A percentile compares a stretch with the other conserved stretches of the same genome.
phyloP scores from a whole-genome alignment of 768 basidiomycete species.

The Leccinellum albellum region DNA sequence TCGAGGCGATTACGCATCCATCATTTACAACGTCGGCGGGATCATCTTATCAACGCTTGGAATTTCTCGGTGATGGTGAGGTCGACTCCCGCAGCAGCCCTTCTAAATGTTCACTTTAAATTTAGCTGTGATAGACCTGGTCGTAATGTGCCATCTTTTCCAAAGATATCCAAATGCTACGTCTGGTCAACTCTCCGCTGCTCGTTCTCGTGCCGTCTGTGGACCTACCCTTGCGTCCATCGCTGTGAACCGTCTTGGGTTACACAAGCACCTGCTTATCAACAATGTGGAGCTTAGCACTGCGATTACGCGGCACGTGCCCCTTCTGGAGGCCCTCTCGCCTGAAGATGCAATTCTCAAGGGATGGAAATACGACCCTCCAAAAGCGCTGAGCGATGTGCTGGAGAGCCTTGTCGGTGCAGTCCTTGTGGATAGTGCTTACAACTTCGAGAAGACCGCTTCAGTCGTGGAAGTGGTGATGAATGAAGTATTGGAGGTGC shows the following conservation, averaged over 20 bases:
- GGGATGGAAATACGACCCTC: slow-evolving; percentile 82
- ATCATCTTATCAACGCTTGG: slow-evolving; percentile 79
- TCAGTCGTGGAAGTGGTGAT: slow-evolving; percentile 60
- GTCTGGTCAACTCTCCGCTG: slow-evolving; percentile 72
- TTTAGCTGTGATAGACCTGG: slow-evolving; percentile 67
- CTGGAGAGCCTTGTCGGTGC: slow-evolving; percentile 85
- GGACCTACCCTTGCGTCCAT: slow-evolving; percentile 68
- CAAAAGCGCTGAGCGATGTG: slow-evolving; percentile 81
- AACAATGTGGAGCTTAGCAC: slow-evolving; percentile 65
- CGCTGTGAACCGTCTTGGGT: slow-evolving; percentile 56
- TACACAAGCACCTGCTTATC: slow-evolving; percentile 70
- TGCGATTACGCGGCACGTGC: slow-evolving; percentile 60
- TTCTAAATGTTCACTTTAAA: slow-evolving; percentile 7
- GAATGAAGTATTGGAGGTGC: slow-evolving; percentile 57
- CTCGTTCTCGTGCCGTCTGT: slow-evolving; percentile 70
- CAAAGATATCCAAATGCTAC: slow-evolving; percentile 65
- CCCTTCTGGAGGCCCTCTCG: slow-evolving; percentile 52
- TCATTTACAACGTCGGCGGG: slow-evolving; percentile 55
- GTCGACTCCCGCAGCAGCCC: not conserved
- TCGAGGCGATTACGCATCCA: slow-evolving; percentile 85
- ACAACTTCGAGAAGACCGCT: slow-evolving; percentile 65
- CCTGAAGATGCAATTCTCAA: slow-evolving; percentile 59
- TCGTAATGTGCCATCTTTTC: slow-evolving; percentile 69
- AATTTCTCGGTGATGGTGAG: slow-evolving; percentile 88
- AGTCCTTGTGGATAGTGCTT: slow-evolving; percentile 75